A percentile compares a stretch with the other conserved stretches of the same genome.
Conservation (phyloP, 2,329 filamentous ascomycete species). For the Hysterium pulicare region DNA sequence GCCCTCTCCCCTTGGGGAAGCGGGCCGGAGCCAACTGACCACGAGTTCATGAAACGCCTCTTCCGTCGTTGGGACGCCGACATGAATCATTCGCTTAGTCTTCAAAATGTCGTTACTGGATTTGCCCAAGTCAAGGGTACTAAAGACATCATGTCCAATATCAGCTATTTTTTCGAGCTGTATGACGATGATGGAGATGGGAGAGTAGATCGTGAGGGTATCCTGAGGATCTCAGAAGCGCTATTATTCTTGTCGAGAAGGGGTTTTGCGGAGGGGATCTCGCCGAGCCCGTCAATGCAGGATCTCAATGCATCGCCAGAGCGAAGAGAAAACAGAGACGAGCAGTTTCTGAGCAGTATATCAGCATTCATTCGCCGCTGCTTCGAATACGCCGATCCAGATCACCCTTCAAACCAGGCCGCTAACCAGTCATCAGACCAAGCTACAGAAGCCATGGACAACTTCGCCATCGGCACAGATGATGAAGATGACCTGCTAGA, state of each 20-base stretch:
- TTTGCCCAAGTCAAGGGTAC: slow-evolving; percentile 89
- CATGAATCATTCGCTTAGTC: slow-evolving; percentile 69
- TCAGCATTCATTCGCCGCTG: slow-evolving; percentile 94
- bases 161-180: slow-evolving; percentile 95
- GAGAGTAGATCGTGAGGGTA: slow-evolving; percentile 90
- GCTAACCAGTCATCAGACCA: slow-evolving; percentile 21
- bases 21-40: slow-evolving; percentile 73
- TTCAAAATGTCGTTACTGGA: slow-evolving; percentile 90
- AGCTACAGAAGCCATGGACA: slow-evolving; percentile 41
- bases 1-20: slow-evolving; percentile 55
- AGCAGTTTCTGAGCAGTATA: slow-evolving; percentile 86
- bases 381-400: slow-evolving; percentile 97
- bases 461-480: slow-evolving; percentile 71
- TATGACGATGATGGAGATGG: slow-evolving; percentile 93
- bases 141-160: slow-evolving; percentile 94
- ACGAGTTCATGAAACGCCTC: slow-evolving; percentile 87
- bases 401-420: slow-evolving; percentile 61
- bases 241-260: slow-evolving; percentile 87
- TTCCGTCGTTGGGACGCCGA: slow-evolving; percentile 87
- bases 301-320: slow-evolving; percentile 45
- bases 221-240: slow-evolving; percentile 89
- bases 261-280: slow-evolving; percentile 73
- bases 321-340: slow-evolving; percentile 61
- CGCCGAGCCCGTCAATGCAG: slow-evolving; percentile 59
- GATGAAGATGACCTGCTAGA: slow-evolving; percentile 65